phyloP scores from a whole-genome alignment of 148 eudicot species.

The Cornus kousa region DNA sequence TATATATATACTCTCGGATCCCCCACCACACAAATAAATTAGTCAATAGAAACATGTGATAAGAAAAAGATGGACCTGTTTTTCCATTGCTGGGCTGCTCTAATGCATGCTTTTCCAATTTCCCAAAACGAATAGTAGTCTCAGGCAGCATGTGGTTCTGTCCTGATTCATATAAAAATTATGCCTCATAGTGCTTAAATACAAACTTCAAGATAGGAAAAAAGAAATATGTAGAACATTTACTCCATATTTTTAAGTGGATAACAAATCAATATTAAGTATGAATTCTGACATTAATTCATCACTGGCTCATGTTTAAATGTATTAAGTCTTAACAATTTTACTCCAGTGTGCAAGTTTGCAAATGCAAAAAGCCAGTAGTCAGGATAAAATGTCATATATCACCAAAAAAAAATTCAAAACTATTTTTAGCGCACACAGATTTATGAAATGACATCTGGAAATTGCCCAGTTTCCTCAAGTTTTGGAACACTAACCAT shows the following conservation, averaged over 20 bases:
- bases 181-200: conserved; percentile 8
- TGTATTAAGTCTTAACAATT: no score
- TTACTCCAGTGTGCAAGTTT: neutral
- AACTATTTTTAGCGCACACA: no score
- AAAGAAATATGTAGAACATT: neutral
- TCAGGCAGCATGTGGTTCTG: conserved; percentile 67
- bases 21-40: neutral
- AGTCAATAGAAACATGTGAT: neutral
- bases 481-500: neutral
- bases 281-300: neutral
- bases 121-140: conserved; percentile 29
- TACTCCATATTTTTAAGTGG: conserved; percentile 1
- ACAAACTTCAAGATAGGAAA: neutral
- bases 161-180: conserved; percentile 38
- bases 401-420: neutral
- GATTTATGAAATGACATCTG: no score
- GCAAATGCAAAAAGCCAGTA: neutral
- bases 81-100: conserved; percentile 31
- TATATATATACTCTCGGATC: neutral
- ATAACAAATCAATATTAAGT: neutral
- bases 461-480: neutral
- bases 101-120: conserved; percentile 11
- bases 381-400: neutral
- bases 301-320: neutral
- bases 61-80: conserved; percentile 38